These are phyloP conservation scores for Colletotrichum cordylinicola DNA, from an alignment of 2,329 filamentous ascomycete species.

Conservation along the genomic window DNA sequence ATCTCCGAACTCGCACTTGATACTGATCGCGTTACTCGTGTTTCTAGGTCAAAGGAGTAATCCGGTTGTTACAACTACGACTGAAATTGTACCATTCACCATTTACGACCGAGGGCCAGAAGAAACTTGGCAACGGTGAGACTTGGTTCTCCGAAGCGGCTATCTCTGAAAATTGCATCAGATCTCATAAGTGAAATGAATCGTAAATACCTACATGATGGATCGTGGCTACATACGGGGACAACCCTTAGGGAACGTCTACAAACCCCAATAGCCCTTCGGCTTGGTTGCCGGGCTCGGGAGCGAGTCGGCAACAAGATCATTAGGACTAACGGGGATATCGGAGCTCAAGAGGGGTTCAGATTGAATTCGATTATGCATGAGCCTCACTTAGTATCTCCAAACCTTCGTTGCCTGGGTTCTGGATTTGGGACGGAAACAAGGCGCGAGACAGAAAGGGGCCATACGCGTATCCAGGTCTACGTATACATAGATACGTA, in stretches of 20 bases:
- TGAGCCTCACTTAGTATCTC: not conserved
- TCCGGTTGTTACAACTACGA: not conserved
- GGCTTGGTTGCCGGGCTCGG: not conserved
- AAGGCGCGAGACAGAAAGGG: not conserved
- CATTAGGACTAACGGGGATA: not conserved
- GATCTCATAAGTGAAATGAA: rapidly evolving
- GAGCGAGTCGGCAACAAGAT: not conserved
- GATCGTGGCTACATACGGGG: not conserved
- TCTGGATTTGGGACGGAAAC: not conserved
- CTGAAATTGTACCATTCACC: not conserved
- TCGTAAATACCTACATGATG: not conserved
- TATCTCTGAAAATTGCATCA: not conserved
- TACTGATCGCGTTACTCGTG: not conserved
- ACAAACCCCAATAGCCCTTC: not conserved
- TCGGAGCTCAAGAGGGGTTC: not conserved
- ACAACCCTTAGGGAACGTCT: not conserved
- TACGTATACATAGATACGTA: not conserved
- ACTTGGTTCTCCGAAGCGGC: rapidly evolving
- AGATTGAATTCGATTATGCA: not conserved
- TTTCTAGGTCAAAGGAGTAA: not conserved
- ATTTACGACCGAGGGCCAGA: not conserved
- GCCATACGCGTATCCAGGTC: not conserved
- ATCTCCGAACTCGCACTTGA: not conserved
- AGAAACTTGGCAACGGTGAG: not conserved
- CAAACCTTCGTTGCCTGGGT: not conserved